Base-by-base conservation (phyloP, 1,284 basidiomycete species). In the Tilletia horrida region DNA sequence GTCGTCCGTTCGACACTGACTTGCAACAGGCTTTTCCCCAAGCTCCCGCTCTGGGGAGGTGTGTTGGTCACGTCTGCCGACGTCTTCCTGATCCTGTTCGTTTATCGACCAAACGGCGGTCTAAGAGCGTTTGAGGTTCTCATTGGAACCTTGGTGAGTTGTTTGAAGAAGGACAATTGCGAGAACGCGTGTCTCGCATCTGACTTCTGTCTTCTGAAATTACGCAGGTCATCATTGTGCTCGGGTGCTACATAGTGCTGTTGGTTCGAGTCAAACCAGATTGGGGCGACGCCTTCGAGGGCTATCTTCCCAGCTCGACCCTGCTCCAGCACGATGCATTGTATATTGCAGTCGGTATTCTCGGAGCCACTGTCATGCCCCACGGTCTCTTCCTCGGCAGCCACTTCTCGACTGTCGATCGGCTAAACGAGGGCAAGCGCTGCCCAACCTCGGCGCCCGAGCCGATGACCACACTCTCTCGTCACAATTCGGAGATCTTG, bases 331-430 rank as follows among this genome's bases (percentile, higher is more conserved):
- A 52, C 8, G 81, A 82, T 18, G 85, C 88, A 8, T 83, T 97
- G 1, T 97, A 96, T 81, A 88, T 89, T 8, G 90, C 91, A 14
- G 84, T 87, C 29, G 86, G 85, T 57, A 85, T 85, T 69, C 82
- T 85, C 44, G 85, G 85, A n/a, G 79, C 76, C 71, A 83, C 93
- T 89, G 76, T 77, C 71, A 85, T 86, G 93, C 93, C 94, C 0
- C 94, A 97, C 81, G 89, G 90, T 55, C 85, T 97, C 25, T 94
- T 92, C 84, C 85, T 97, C 7, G 93, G 93, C 11, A 92, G 91
- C 2, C 88, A 90, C 52, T 81, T 78, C 71, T 73, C 78, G 3
- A 74, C 71, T 27, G 73, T 78, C 62, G 72, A 80, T 35, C 70
- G 79, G 11, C 43, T 70, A 11, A 29, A 59, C 25, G 18, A 16